Percentiles rank a stretch among this genome's conserved stretches.
These are phyloP conservation scores for Talaromyces proteolyticus DNA, from an alignment of 495 filamentous ascomycete species.

Conservation along the genomic window DNA sequence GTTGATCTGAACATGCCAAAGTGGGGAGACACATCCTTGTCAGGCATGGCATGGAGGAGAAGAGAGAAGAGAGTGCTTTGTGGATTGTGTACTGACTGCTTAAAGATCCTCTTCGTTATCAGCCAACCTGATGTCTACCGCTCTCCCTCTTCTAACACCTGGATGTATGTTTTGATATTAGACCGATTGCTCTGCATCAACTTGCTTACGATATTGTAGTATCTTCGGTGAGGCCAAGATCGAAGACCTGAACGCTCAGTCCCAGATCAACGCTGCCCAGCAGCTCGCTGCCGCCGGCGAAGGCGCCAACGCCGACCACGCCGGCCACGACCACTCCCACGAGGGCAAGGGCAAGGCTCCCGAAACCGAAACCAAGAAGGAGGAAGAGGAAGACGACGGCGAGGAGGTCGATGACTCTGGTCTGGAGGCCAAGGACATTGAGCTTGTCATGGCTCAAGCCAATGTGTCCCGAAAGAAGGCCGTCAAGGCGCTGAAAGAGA, in stretches of 20 bases:
- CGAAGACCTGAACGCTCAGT: constrained; percentile 97
- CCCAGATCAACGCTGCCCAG: constrained; percentile 88
- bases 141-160: constrained; percentile 96
- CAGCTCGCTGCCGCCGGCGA: constrained; percentile 78
- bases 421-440: constrained; percentile 97
- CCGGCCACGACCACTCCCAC: constrained; percentile 55
- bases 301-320: constrained; percentile 72
- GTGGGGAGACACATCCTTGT: not conserved
- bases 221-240: constrained; percentile 99
- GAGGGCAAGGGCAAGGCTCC: constrained; percentile 75
- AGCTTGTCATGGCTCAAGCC: constrained; percentile 97
- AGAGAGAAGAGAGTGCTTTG: not conserved
- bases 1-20: constrained; percentile 7
- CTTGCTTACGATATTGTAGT: constrained; percentile 42
- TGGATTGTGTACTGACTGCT: constrained; percentile 16
- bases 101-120: constrained; percentile 99
- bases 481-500: constrained; percentile 96
- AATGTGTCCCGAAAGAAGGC: constrained; percentile 96
- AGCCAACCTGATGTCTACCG: constrained; percentile 99
- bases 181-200: not conserved
- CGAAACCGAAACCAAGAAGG: constrained; percentile 72
- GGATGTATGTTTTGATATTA: constrained; percentile 66
- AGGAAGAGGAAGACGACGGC: constrained; percentile 86
- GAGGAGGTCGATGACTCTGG: constrained; percentile 92
- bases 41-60: not conserved